Evolutionary conservation across 495 filamentous ascomycete species (phyloP), one percentile per base, ranked within the genome.

Genomic region (Thozetella sp.): DNA sequence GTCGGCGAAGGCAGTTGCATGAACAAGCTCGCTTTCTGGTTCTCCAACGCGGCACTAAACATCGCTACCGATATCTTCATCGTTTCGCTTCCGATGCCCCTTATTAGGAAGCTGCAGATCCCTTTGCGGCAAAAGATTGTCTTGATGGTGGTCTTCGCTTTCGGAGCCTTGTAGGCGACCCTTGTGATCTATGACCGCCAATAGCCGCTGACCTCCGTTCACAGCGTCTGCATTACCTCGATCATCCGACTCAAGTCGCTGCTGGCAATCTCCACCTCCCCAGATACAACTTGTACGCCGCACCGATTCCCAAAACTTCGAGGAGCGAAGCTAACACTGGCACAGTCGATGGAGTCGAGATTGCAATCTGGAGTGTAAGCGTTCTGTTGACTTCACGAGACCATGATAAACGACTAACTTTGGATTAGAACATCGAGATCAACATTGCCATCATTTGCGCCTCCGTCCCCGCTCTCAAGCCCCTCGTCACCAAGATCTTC

Each of bases 371-470:
- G 30, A 37, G 30, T 37, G 30, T 37, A 15, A 37, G 30, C 15
- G 75, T 78, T 74, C 43, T 72, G 73, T 19, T 67, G 6, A 37
- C 6, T 37, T 37, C 30, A 37, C n/a, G n/a, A n/a, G n/a, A n/a
- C n/a, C n/a, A n/a, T n/a, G n/a, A n/a, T n/a, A n/a, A n/a, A n/a
- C n/a, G n/a, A n/a, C n/a, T n/a, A n/a, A n/a, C n/a, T n/a, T n/a
- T n/a, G n/a, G 15, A 6, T 37, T 37, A 37, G 30, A 37, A 37
- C 30, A 37, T 79, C 48, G 78, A 81, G 58, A 76, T 78, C 55
- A 75, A 78, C n/a, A 59, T 77, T 20, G 75, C 67, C 1, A 78
- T 81, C 23, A 63, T 80, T 6, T 80, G 79, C 56, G 73, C 77
- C 11, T 81, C 73, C 55, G 68, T 79, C 13, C 73, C 77, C 2